A percentile compares a stretch with the other conserved stretches of the same genome.
Evolutionary conservation across 768 basidiomycete genomes (phyloP).

Genomic region (Trametes gibbosa): DNA sequence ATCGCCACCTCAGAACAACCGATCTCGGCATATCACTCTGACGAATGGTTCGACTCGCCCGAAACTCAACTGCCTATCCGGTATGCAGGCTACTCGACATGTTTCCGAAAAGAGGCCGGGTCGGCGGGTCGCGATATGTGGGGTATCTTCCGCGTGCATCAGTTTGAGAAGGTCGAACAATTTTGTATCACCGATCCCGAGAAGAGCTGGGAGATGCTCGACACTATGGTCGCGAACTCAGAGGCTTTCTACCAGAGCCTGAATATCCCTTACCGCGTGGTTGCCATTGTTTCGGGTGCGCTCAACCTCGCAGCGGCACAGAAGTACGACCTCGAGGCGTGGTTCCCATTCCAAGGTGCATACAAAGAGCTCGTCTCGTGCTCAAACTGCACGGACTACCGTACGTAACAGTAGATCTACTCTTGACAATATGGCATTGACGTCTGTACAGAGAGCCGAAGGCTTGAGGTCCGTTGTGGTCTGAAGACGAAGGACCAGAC

Average conservation of each 20-base stretch:
- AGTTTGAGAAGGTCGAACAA: constrained; percentile 99
- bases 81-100: constrained; percentile 89
- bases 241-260: constrained; percentile 97
- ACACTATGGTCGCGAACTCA: constrained; percentile 84
- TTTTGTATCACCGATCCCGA: constrained; percentile 94
- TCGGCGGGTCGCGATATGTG: constrained; percentile 97
- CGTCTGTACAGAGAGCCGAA: constrained; percentile 69
- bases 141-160: constrained; percentile 99
- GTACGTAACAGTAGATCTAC: constrained; percentile 47
- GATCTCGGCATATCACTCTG: constrained; percentile 91
- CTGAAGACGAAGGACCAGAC: constrained; percentile 88
- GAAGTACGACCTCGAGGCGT: constrained; percentile 97
- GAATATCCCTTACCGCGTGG: constrained; percentile 86
- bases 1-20: constrained; percentile 99
- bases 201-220: constrained; percentile 92
- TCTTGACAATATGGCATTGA: not conserved
- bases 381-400: constrained; percentile 99
- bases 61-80: constrained; percentile 88
- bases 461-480: constrained; percentile 91
- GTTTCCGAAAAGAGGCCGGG: constrained; percentile 99
- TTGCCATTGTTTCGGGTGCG: constrained; percentile 94
- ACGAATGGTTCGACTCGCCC: constrained; percentile 97
- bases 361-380: constrained; percentile 98
- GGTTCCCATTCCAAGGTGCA: constrained; percentile 96
- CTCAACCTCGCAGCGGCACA: constrained; percentile 95